A percentile compares a stretch with the other conserved stretches of the same genome.
These are phyloP conservation scores for Larix sibirica DNA, from an alignment of 83 land plant genomes.

Conservation along the genomic window DNA sequence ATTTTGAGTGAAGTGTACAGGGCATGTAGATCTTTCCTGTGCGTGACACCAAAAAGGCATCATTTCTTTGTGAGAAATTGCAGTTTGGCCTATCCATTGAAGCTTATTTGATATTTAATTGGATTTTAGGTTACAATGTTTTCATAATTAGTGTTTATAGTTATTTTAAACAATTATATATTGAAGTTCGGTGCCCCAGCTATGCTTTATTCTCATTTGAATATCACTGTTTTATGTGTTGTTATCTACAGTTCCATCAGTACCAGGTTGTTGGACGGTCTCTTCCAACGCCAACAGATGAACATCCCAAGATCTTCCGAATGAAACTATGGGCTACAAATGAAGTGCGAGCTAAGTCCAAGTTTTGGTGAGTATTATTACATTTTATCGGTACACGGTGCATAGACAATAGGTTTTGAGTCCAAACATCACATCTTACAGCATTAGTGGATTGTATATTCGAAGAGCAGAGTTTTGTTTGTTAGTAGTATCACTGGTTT, in stretches of 20 bases:
- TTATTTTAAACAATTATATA: too few species aligned
- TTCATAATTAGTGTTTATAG: too few species aligned
- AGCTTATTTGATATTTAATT: too few species aligned
- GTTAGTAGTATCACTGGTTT: too few species aligned
- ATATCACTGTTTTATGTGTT: neutral
- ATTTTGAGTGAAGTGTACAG: too few species aligned
- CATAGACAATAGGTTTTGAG: neutral
- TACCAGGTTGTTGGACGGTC: slow-evolving; percentile 89
- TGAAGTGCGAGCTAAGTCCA: slow-evolving; percentile 84
- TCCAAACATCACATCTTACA: neutral
- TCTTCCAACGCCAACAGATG: slow-evolving; percentile 56
- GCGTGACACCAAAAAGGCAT: too few species aligned
- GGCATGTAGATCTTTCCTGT: too few species aligned
- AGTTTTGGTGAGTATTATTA: slow-evolving; percentile 57
- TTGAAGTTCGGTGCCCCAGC: neutral
- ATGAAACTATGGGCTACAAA: slow-evolving; percentile 90
- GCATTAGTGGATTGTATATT: neutral
- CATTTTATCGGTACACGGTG: neutral
- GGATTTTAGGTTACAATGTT: too few species aligned
- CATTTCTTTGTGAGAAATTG: too few species aligned
- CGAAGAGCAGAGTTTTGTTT: too few species aligned
- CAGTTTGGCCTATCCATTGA: too few species aligned
- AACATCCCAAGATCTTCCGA: slow-evolving; percentile 75
- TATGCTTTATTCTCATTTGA: neutral
- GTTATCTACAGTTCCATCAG: slow-evolving; percentile 65